Base-by-base conservation (phyloP, 2,329 filamentous ascomycete genomes). In the Colletotrichum sp. region DNA sequence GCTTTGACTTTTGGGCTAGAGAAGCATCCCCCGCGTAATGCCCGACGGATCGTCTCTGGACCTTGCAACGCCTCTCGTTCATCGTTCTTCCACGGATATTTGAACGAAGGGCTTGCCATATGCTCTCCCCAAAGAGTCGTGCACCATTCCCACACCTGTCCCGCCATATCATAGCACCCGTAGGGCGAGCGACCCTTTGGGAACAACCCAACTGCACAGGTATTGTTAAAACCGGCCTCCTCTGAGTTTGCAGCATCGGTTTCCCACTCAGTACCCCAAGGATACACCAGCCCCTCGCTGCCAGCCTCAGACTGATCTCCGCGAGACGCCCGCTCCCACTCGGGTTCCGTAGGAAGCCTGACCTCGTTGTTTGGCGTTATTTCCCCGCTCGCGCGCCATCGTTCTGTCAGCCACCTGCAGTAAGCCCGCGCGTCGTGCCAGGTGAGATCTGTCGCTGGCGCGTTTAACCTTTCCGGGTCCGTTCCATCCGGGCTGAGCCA, bases 61-160 rank as follows among this genome's bases (percentile, higher is more conserved):
- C 49, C 60, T 13, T 66, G 52, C 16, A 18, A 24, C 3, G 18
- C 28, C 16, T 75, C 68, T 30, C 68, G 7, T 2, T 21, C 72
- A 16, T 75, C 72, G 10, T 26, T 36, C 26, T n/a, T 21, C 68
- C 68, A 71, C 1, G 68, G 72, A 8, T 71, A 71, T 8, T 30
- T 55, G 34, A 71, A 75, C 13, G 26, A n/a, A 1, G 72, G 72
- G 5, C 10, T 64, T 6, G 72, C 49, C 72, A 71, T 75, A 3
- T 75, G 60, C 10, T 52, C 60, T 5, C 72, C 68, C 72, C 72
- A 75, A 21, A 71, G 67, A n/a, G 68, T 75, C 10, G 72, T 65
- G 12, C 72, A 75, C 72, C 72, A 71, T 24, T 75, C 68, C 72
- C 72, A 71, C 3, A 66, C 68, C 3, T 75, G 68, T 3, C 68